Evolutionary conservation across 345 rosid genomes (phyloP).

Genomic region (Citropsis articulata): DNA sequence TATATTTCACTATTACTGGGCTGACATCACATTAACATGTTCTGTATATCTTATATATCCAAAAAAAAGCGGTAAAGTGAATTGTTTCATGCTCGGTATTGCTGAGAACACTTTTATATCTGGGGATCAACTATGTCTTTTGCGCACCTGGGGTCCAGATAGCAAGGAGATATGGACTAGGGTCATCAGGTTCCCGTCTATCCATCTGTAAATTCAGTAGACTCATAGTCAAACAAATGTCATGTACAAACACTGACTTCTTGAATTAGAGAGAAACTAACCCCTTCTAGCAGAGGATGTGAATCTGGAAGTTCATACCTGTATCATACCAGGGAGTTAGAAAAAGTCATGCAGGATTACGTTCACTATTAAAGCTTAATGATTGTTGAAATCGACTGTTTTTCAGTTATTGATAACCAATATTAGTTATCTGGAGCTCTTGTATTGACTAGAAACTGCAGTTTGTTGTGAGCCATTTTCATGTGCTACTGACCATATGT

Average conservation of each 20-base stretch:
- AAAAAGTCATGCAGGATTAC: neutral
- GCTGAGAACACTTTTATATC: neutral
- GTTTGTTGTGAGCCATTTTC: neutral
- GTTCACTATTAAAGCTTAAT: neutral
- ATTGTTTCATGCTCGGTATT: neutral
- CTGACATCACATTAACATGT: neutral
- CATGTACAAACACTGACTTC: neutral
- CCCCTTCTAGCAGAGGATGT: conserved; percentile 81
- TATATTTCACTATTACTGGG: neutral
- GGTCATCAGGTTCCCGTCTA: conserved; percentile 79
- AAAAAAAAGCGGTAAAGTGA: neutral
- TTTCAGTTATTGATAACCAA: neutral
- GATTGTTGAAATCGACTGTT: neutral
- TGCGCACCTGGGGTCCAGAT: conserved; percentile 93
- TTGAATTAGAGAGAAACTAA: conserved; percentile 29
- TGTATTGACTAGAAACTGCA: neutral
- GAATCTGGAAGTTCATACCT: conserved; percentile 89
- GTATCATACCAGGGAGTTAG: conserved; percentile 35
- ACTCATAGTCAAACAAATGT: neutral
- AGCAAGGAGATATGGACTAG: conserved; percentile 90
- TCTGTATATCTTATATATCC: neutral
- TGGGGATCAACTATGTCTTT: conserved; percentile 2
- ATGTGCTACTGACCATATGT: neutral
- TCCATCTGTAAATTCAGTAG: conserved; percentile 58
- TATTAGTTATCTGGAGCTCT: neutral